A percentile compares a stretch with the other conserved stretches of the same genome.
Evolutionary conservation across 805 yeast genomes (phyloP).

Genomic region (Scheffersomyces amazonensis): DNA sequence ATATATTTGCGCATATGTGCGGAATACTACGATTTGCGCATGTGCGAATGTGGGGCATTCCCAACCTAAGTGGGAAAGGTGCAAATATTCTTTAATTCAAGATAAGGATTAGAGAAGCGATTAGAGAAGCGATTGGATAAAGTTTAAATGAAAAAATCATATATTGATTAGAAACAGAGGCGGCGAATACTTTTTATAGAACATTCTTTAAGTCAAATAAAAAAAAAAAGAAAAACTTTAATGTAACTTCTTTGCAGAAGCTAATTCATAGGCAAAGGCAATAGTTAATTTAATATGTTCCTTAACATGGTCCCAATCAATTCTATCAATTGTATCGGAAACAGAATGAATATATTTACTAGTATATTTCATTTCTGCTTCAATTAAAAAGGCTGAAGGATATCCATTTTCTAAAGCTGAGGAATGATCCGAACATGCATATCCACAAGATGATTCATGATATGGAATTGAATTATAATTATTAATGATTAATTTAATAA

Average conservation of each 20-base stretch:
- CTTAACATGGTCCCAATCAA: slow-evolving; percentile 73
- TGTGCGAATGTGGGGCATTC: too few relatives aligned
- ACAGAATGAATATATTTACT: slow-evolving; percentile 75
- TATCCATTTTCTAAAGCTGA: slow-evolving; percentile 80
- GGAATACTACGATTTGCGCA: too few relatives aligned
- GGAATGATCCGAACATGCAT: slow-evolving; percentile 92
- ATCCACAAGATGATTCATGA: slow-evolving; percentile 79
- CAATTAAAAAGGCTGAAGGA: slow-evolving; percentile 82
- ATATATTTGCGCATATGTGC: too few relatives aligned
- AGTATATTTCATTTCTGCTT: slow-evolving; percentile 61
- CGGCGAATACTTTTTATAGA: neutral
- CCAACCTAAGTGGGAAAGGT: too few relatives aligned
- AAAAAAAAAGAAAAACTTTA: neutral
- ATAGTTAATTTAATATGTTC: slow-evolving; percentile 79
- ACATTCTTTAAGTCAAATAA: neutral
- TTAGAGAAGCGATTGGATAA: too few relatives aligned
- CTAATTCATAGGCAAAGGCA: slow-evolving; percentile 72
- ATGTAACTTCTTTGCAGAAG: slow-evolving; percentile 24
- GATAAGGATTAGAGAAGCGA: too few relatives aligned
- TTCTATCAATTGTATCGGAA: slow-evolving; percentile 76
- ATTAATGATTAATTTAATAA: slow-evolving; percentile 58
- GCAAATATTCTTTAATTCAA: too few relatives aligned
- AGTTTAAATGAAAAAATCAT: too few relatives aligned
- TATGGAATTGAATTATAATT: slow-evolving; percentile 66
- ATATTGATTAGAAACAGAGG: neutral